These are phyloP conservation scores for Globisporangium barbulae DNA, from an alignment of 352 stramenopile species.

Conservation along the genomic window DNA sequence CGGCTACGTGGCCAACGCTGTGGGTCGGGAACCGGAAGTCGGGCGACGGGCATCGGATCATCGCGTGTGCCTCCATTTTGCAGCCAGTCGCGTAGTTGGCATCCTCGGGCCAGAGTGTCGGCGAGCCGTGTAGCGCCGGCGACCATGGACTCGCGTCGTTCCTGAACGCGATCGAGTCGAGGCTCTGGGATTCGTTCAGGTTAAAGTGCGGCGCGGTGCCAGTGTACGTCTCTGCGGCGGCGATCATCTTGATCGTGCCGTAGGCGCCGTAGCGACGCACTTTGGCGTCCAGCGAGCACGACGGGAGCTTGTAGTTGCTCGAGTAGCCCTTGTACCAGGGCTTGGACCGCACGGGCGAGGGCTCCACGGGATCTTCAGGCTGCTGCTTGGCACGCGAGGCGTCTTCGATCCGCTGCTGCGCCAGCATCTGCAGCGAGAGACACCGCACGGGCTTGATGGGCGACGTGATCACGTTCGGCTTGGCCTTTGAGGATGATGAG, in stretches of 20 bases:
- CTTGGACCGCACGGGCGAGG: slow-evolving; percentile 26
- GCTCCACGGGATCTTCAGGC: background rate
- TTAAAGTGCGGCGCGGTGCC: slow-evolving; percentile 24
- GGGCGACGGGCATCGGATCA: slow-evolving; percentile 47
- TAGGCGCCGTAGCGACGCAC: slow-evolving; percentile 53
- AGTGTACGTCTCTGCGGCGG: slow-evolving; percentile 16
- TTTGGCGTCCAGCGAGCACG: slow-evolving; percentile 43
- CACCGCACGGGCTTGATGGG: slow-evolving; percentile 27
- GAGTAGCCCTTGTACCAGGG: slow-evolving; percentile 56
- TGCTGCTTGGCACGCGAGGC: slow-evolving; percentile 3
- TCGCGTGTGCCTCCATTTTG: slow-evolving; percentile 24
- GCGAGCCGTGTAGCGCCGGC: slow-evolving; percentile 35
- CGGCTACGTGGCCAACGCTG: slow-evolving; percentile 19
- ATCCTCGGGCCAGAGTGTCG: slow-evolving; percentile 52
- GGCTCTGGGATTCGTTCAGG: slow-evolving; percentile 35
- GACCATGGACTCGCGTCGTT: slow-evolving; percentile 32
- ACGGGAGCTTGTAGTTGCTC: slow-evolving; percentile 24
- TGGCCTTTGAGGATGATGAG: background rate
- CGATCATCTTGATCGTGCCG: slow-evolving; percentile 37
- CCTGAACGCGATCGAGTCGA: slow-evolving; percentile 27
- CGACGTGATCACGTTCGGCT: slow-evolving; percentile 12
- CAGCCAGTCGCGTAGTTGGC: slow-evolving; percentile 37
- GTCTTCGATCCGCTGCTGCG: slow-evolving; percentile 18
- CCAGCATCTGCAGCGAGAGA: slow-evolving; percentile 28
- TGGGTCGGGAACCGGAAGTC: slow-evolving; percentile 30